A percentile compares a stretch with the other conserved stretches of the same genome.
Evolutionary conservation across 1,139 yeast species (phyloP).

Genomic region (Pichia sorboxylosa): DNA sequence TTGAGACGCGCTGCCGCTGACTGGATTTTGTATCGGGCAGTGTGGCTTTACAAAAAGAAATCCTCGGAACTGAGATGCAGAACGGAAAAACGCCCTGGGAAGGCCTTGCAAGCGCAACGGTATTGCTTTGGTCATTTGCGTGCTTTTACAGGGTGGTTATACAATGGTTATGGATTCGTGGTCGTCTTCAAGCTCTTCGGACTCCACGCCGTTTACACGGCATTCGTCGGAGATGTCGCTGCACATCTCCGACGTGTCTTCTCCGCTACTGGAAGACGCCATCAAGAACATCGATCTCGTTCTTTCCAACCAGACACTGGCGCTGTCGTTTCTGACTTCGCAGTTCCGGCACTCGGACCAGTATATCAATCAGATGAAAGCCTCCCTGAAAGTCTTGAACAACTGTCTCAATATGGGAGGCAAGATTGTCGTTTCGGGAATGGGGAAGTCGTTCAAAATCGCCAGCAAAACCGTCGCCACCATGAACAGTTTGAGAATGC

Average conservation of each 20-base stretch:
- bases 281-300: constrained; percentile 23
- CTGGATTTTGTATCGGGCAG: no score
- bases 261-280: constrained; percentile 18
- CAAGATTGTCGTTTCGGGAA: constrained; percentile 65
- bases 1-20: no score
- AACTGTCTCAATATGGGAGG: constrained; percentile 42
- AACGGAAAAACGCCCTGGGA: no score
- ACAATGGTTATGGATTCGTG: no score
- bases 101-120: no score
- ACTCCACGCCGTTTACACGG: constrained; percentile 7
- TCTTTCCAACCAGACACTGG: constrained; percentile 35
- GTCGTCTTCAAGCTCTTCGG: no score
- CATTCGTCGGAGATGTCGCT: constrained; percentile 16
- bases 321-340: constrained; percentile 30
- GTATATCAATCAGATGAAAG: constrained; percentile 39
- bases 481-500: constrained; percentile 64
- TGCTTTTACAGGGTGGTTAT: no score
- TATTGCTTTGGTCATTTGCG: no score
- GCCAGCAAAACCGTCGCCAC: constrained; percentile 75
- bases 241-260: constrained; percentile 15
- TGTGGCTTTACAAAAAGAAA: no score
- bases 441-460: constrained; percentile 76
- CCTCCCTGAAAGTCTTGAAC: constrained; percentile 41
- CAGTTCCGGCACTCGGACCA: constrained; percentile 31
- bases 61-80: no score